Evolutionary conservation across 2,329 filamentous ascomycete genomes (phyloP), one percentile per base, ranked within the genome.

Genomic region (Cylindrodendrum hubeiense): DNA sequence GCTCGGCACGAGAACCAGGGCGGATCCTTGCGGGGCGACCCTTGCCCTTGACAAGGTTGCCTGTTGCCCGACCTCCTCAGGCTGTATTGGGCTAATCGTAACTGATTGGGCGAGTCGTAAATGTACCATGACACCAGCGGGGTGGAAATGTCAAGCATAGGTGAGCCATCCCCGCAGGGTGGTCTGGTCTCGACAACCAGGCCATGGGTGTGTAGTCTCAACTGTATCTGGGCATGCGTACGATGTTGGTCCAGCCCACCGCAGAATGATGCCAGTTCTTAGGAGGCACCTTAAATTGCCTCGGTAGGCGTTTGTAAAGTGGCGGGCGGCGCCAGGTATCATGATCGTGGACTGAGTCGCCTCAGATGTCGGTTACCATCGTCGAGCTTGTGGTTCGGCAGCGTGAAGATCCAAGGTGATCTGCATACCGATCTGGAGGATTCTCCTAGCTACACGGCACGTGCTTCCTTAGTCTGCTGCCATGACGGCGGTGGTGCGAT

Each of bases 391-490:
- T 26, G 43, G 44, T 39, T 47, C 34, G n/a, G 47, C 21, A 60
- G 54, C 58, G 43, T 64, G 70, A 65, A 54, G 61, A 59, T 34
- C 37, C 37, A 50, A 55, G 19, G 60, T 49, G 68, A 66, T 65
- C 63, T 72, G 54, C 63, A 74, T 70, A 54, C 65, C 66, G 68
- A 71, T 73, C 62, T 68, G 52, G 53, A 63, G 65, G 60, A 56
- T 39, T 58, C 69, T 70, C 54, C 57, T 65, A 63, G 63, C 66
- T 74, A 71, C 65, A 73, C 71, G 68, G 70, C 53, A 64, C 70
- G 63, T 74, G 71, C 71, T 65, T 67, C 33, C 37, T 57, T 73
- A 73, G 71, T 57, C 55, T 39, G 39, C 30, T 64, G 47, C 62
- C 21, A 61, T 62, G 56, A 50, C 34, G 49, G 68, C 60, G 66